These are phyloP conservation scores for Chimonanthus praecox DNA, from an alignment of 164 flowering plant species.

Conservation along the genomic window DNA sequence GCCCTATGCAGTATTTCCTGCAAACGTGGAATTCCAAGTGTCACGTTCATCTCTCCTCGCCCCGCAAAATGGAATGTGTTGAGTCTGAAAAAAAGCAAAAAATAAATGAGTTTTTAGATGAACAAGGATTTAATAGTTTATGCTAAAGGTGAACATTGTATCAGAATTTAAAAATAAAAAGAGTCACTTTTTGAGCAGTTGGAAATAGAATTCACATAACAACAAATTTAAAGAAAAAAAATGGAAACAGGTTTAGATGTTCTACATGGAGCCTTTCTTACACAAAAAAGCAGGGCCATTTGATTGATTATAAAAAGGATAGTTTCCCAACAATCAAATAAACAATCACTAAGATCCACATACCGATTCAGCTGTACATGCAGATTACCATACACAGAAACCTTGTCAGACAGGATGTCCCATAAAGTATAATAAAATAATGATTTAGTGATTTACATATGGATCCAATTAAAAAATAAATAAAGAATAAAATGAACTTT, in stretches of 20 bases:
- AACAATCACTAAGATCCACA: too few species aligned
- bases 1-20: slow-evolving; percentile 95
- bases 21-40: slow-evolving; percentile 97
- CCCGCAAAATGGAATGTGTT: slow-evolving; percentile 99
- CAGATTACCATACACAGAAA: too few species aligned
- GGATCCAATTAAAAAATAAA: too few species aligned
- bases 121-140: not conserved
- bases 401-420: too few species aligned
- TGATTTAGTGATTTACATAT: too few species aligned
- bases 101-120: not conserved
- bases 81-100: slow-evolving; percentile 44
- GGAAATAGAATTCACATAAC: not conserved
- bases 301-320: too few species aligned
- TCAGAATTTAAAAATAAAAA: not conserved
- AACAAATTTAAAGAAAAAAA: not conserved
- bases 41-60: slow-evolving; percentile 93
- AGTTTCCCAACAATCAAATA: too few species aligned
- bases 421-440: too few species aligned
- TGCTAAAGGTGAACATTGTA: not conserved
- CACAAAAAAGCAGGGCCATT: too few species aligned
- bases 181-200: not conserved
- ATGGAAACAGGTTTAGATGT: not conserved
- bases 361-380: too few species aligned
- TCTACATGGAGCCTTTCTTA: too few species aligned
- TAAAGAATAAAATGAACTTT: too few species aligned